Conservation (phyloP, 2,329 filamentous ascomycete species). For the Thelonectria rubi region DNA sequence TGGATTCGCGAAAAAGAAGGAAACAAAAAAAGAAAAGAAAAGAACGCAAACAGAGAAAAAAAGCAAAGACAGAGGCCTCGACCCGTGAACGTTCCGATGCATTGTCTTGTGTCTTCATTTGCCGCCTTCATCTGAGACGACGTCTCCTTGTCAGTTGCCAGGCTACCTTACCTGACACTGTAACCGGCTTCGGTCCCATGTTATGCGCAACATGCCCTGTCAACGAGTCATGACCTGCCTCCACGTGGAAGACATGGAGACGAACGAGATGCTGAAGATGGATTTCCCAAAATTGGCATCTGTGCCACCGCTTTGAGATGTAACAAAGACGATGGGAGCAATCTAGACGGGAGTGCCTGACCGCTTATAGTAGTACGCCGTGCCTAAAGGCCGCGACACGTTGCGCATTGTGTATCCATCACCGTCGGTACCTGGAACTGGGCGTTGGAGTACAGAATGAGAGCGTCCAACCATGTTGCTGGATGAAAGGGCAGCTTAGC, state of each 20-base stretch:
- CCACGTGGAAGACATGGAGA: constrained; percentile 31
- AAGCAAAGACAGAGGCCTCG: not conserved
- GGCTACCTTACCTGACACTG: constrained; percentile 27
- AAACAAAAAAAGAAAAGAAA: not conserved
- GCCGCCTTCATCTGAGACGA: constrained; percentile 6
- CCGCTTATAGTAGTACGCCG: not conserved
- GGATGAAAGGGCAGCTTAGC: not conserved
- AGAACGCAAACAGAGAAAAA: not conserved
- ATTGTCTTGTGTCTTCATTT: constrained; percentile 4
- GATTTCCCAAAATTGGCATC: constrained; percentile 20
- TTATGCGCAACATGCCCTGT: constrained; percentile 1
- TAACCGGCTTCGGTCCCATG: constrained; percentile 15
- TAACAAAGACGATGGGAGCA: not conserved
- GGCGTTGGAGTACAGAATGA: constrained; percentile 7
- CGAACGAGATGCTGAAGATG: constrained; percentile 10
- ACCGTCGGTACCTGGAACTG: not conserved
- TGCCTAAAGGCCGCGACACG: not conserved
- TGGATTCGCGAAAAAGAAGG: not conserved
- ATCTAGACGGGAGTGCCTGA: not conserved
- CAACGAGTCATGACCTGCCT: constrained; percentile 32
- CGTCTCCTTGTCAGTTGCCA: not conserved
- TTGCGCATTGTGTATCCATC: not conserved
- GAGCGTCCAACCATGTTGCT: not conserved
- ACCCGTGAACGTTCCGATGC: constrained; percentile 8
- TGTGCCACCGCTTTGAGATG: constrained; percentile 20